Percentiles rank a stretch among this genome's conserved stretches.
These are phyloP conservation scores for Senecio squalidus DNA, from an alignment of 140 eudicot species.

Conservation along the genomic window DNA sequence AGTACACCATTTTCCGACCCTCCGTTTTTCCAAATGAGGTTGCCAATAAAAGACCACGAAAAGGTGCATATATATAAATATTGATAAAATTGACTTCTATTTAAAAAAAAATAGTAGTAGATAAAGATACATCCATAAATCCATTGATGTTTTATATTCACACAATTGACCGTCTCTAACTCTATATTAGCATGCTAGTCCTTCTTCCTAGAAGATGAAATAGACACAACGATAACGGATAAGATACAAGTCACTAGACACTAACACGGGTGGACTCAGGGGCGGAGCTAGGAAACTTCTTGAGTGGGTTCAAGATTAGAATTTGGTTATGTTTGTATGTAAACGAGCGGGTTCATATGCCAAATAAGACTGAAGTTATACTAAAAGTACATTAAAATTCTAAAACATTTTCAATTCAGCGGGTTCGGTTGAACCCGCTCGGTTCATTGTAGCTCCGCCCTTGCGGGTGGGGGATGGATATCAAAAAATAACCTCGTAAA, in stretches of 20 bases:
- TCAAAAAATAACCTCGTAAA: neutral
- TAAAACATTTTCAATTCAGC: too few relatives aligned
- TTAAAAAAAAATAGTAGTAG: neutral
- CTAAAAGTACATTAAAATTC: too few relatives aligned
- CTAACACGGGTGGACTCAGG: neutral
- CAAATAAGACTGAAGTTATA: too few relatives aligned
- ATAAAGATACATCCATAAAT: neutral
- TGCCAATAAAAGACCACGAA: conserved; percentile 11
- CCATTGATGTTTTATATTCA: neutral
- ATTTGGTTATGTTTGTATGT: too few relatives aligned
- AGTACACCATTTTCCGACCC: neutral
- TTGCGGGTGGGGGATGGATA: too few relatives aligned
- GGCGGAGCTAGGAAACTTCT: too few relatives aligned
- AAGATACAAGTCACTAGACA: neutral
- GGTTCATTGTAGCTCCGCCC: too few relatives aligned
- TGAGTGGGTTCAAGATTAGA: too few relatives aligned
- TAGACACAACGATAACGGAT: neutral
- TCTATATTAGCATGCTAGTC: neutral
- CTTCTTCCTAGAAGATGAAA: neutral
- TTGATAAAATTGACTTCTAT: neutral
- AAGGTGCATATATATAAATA: conserved; percentile 3
- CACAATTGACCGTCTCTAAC: neutral
- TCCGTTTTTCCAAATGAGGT: neutral
- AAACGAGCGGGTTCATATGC: too few relatives aligned
- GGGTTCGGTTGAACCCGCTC: too few relatives aligned